Conservation (phyloP, 495 filamentous ascomycete genomes). For the Letharia lupina region DNA sequence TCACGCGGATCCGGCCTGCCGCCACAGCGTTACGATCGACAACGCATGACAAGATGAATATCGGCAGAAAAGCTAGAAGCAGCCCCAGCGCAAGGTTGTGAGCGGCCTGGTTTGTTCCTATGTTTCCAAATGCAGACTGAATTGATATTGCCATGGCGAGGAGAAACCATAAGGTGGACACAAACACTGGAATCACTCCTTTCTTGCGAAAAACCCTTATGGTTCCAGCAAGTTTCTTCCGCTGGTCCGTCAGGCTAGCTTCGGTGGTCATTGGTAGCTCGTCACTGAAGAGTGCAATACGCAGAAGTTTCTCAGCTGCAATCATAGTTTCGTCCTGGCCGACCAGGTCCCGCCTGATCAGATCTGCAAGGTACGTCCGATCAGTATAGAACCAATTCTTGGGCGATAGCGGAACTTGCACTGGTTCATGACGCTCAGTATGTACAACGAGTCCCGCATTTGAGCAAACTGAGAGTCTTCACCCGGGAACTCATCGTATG, state of each 20-base stretch:
- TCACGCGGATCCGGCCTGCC: conserved; percentile 30
- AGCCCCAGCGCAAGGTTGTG: conserved; percentile 42
- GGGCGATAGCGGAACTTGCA: conserved; percentile 10
- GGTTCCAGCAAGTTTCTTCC: conserved; percentile 25
- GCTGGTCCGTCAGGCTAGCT: conserved; percentile 15
- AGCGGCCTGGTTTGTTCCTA: conserved; percentile 34
- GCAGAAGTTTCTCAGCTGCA: conserved; percentile 32
- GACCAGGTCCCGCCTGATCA: conserved; percentile 18
- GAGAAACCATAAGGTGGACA: conserved; percentile 31
- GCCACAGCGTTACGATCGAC: conserved; percentile 43
- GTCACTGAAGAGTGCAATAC: conserved; percentile 35
- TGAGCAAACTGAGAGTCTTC: conserved; percentile 30
- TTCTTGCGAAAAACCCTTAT: conserved; percentile 27
- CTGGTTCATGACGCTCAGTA: conserved; percentile 40
- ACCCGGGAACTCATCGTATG: conserved; percentile 26
- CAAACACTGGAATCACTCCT: conserved; percentile 32
- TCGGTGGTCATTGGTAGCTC: conserved; percentile 23
- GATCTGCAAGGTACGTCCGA: neutral
- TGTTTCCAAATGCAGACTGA: conserved; percentile 35
- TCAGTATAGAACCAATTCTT: neutral
- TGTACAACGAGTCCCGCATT: conserved; percentile 39
- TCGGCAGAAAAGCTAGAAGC: conserved; percentile 41
- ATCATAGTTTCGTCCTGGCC: conserved; percentile 13
- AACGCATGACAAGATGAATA: conserved; percentile 39
- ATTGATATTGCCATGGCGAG: conserved; percentile 36